phyloP scores from a whole-genome alignment of 202 grass and related monocot genomes.

The Schoenoplectus tabernaemontani region DNA sequence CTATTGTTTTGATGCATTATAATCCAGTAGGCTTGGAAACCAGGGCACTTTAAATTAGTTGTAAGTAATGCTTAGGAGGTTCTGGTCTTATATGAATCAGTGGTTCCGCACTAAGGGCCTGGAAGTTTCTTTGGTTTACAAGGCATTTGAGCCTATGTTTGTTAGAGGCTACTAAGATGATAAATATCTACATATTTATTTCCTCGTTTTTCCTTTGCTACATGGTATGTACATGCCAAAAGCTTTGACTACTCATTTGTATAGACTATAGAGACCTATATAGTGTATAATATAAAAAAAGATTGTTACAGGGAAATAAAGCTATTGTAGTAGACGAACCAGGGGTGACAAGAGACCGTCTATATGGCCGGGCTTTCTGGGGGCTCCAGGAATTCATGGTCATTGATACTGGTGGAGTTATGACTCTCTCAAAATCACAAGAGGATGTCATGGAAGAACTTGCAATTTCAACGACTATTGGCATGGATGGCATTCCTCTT shows the following conservation, averaged over 20 bases:
- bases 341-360: slow-evolving; percentile 81
- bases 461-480: slow-evolving; percentile 71
- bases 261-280: neutral
- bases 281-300: neutral
- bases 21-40: neutral
- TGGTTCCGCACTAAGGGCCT: neutral
- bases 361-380: slow-evolving; percentile 79
- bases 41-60: neutral
- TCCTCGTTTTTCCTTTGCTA: neutral
- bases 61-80: neutral
- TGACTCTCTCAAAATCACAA: slow-evolving; percentile 79
- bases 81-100: neutral
- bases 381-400: slow-evolving; percentile 77
- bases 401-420: slow-evolving; percentile 82
- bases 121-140: neutral
- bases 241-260: neutral
- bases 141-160: neutral
- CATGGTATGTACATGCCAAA: neutral
- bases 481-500: slow-evolving; percentile 90
- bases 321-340: slow-evolving; percentile 97
- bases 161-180: neutral
- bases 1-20: neutral
- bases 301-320: slow-evolving; percentile 46
- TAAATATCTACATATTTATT: neutral
- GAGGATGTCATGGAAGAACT: slow-evolving; percentile 86